A percentile compares a stretch with the other conserved stretches of the same genome.
Conservation (phyloP, 495 filamentous ascomycete genomes). For the Daldinia childiae region DNA sequence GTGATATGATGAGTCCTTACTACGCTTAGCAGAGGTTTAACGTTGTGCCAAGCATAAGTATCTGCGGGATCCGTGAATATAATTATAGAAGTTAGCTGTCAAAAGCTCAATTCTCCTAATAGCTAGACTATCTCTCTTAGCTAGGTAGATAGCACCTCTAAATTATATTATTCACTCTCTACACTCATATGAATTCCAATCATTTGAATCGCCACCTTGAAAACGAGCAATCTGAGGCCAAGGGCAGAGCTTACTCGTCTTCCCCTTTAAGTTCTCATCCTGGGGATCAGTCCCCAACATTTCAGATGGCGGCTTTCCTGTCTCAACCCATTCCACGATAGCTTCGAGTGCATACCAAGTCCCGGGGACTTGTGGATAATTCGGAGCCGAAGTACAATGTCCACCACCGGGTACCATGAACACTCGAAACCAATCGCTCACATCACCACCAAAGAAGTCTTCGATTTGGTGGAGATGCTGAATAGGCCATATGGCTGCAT, state of each 20-base stretch:
- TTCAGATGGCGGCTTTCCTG: conserved; percentile 28
- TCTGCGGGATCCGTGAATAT: no score
- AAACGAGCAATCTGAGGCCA: conserved; percentile 50
- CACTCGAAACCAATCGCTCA: conserved; percentile 50
- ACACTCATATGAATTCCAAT: conserved; percentile 39
- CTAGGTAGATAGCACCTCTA: neutral
- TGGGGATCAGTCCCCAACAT: conserved; percentile 45
- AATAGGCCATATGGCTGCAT: conserved; percentile 56
- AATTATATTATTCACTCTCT: neutral
- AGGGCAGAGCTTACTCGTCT: conserved; percentile 52
- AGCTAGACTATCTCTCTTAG: neutral
- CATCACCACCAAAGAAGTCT: conserved; percentile 40
- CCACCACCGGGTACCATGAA: conserved; percentile 55
- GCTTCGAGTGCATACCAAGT: conserved; percentile 48
- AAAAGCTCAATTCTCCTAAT: no score
- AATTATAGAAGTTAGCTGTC: no score
- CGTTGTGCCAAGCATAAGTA: no score
- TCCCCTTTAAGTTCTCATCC: conserved; percentile 37
- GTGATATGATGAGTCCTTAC: no score
- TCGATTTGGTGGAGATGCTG: conserved; percentile 52
- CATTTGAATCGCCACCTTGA: conserved; percentile 30
- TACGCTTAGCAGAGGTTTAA: no score
- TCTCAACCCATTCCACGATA: conserved; percentile 49
- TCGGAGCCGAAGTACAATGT: conserved; percentile 50
- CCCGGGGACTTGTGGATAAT: conserved; percentile 49